Evolutionary conservation across 371 early-diverging fungal genomes (phyloP), one percentile per base, ranked within the genome.

Genomic region (Chytridium lagenaria): DNA sequence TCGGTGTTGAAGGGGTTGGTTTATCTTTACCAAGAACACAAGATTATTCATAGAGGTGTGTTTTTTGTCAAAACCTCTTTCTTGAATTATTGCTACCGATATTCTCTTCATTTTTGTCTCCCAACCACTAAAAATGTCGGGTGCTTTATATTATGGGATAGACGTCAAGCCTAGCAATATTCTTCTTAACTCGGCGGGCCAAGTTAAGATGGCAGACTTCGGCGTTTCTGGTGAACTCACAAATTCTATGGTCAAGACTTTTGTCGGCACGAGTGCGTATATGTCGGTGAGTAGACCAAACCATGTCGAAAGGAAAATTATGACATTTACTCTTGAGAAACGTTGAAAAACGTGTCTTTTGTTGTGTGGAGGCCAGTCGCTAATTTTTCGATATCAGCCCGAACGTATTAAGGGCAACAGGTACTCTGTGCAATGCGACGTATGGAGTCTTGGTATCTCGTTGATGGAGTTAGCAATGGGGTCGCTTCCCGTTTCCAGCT

Each of bases 141-240:
- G 7, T 19, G 55, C 5, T 12, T 19, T 44, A 44, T 12, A 12
- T 44, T 44, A 61, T 34, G 3, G 15, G 15, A 16, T 39, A 84
- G 87, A 87, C 72, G 78, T 87, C 39, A 87, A 87, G 68, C 87
- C 87, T 12, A 79, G 80, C 52, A 87, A 87, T 70, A 82, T 87
- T 59, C 76, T 86, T 37, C 50, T 86, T 22, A 81, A 85, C 70
- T 86, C 90, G 55, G 80, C 85, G 19, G 98, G 98, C 23, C 83
- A 92, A 68, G 91, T 98, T 78, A 98, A 98, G 81, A 81, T 98
- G 26, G 95, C 95, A 77, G 98, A 98, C 79, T 92, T 98, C 77
- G 97, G 98, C 40, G 97, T 98, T 22, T 91, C 92, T 28, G 95
- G 95, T 12, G 92, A 96, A 76, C 77, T 94, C 38, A 92, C 93